Conservation (phyloP, 495 filamentous ascomycete genomes). For the Chlorociboria aeruginascens region DNA sequence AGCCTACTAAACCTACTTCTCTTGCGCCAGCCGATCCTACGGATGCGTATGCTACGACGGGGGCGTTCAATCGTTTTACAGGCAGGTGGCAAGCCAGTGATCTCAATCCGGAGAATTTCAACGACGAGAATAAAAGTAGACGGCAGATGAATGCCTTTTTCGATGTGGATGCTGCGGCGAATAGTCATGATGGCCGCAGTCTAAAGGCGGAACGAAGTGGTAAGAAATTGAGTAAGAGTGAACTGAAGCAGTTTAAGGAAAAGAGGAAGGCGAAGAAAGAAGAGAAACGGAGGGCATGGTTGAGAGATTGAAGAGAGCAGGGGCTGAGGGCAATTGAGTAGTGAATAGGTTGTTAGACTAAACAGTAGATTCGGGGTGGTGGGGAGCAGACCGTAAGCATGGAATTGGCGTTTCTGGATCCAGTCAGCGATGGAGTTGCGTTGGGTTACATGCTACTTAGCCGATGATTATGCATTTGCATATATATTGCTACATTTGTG, state of each 20-base stretch:
- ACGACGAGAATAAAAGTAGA: slow-evolving; percentile 77
- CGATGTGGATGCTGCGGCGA: slow-evolving; percentile 95
- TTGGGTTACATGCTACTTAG: no score
- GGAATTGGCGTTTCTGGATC: no score
- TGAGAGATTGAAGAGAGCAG: slow-evolving; percentile 51
- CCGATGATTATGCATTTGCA: no score
- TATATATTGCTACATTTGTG: no score
- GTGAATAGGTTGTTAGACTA: no score
- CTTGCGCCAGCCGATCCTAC: slow-evolving; percentile 4
- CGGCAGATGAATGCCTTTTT: slow-evolving; percentile 93
- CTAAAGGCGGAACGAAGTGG: slow-evolving; percentile 79
- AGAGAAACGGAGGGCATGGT: slow-evolving; percentile 86
- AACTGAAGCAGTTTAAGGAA: slow-evolving; percentile 64
- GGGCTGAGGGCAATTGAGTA: no score
- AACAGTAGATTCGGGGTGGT: no score
- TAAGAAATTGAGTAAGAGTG: slow-evolving; percentile 78
- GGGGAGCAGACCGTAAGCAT: no score
- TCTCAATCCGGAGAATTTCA: slow-evolving; percentile 61
- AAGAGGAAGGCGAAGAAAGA: slow-evolving; percentile 72
- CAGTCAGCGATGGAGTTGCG: no score
- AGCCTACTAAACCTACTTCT: slow-evolving; percentile 10
- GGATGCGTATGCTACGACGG: slow-evolving; percentile 47
- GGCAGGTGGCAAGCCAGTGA: slow-evolving; percentile 63
- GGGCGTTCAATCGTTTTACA: slow-evolving; percentile 84
- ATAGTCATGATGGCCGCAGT: slow-evolving; percentile 82